Evolutionary conservation across 1,139 yeast genomes (phyloP), one percentile per base, ranked within the genome.

Genomic region (Saccharomyces uvarum): DNA sequence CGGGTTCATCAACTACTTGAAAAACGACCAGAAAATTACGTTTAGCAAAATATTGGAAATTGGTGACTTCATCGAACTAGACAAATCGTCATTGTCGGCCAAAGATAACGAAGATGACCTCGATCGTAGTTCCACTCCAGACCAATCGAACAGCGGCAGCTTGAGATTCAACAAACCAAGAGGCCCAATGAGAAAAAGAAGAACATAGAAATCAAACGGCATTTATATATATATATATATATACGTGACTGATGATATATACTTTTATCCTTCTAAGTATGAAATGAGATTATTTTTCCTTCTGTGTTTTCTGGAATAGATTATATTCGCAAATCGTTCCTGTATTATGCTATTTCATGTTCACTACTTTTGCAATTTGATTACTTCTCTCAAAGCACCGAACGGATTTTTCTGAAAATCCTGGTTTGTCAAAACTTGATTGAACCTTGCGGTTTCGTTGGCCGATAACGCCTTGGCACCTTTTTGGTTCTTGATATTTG

Each of bases 51-150:
- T 75, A 13, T 64, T 84, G 26, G 91, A 86, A 66, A 81, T 83
- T 48, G 91, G 91, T 7, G 91, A 86, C 66, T 71, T 84, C 26
- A 78, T 77, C 48, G 93, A 86, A 62, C 67, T 86, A 51, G 89
- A 47, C 11, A 27, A 85, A 55, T 60, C 70, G 2, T 67, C 74
- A 61, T 75, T 59, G 59, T 70, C 60, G 42, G 62, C 65, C 4
- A 51, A 52, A 28, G 33, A 61, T 13, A 54, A 57, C 11, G 58
- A 55, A 13, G 58, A 55, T 24, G 65, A 61, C 38, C 54, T 58
- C n/a, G 59, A 56, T 3, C 60, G 59, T 47, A 60, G 54, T 14
- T 50, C 50, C 7, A 56, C 60, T 2, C 52, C 54, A 27, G 58
- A 58, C 19, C 58, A 63, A 5, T 19, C 58, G 13, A 48, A 59